A percentile compares a stretch with the other conserved stretches of the same genome.
phyloP scores from a whole-genome alignment of 805 yeast species.

The Teunomyces barrocoloradensis region DNA sequence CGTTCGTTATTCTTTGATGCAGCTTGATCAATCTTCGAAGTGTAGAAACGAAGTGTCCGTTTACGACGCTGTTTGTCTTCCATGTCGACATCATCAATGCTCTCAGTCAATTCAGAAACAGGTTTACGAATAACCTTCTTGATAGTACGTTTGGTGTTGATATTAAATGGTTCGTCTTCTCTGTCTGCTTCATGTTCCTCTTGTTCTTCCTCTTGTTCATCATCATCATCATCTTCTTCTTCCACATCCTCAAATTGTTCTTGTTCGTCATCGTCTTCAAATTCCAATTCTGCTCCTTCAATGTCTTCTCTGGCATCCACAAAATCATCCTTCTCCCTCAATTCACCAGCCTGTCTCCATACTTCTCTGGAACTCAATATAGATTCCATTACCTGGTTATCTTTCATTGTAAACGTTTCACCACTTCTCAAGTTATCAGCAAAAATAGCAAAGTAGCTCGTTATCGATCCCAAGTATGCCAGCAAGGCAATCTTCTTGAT shows the following conservation, averaged over 20 bases:
- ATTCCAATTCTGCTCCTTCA: not conserved
- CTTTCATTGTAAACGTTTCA: constrained; percentile 67
- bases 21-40: constrained; percentile 91
- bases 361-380: constrained; percentile 78
- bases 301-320: constrained; percentile 3
- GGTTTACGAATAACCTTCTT: constrained; percentile 26
- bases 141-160: constrained; percentile 49
- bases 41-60: constrained; percentile 87
- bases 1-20: constrained; percentile 58
- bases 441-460: constrained; percentile 76
- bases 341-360: constrained; percentile 78
- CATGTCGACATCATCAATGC: constrained; percentile 76
- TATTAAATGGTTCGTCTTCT: constrained; percentile 26
- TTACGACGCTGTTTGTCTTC: constrained; percentile 83
- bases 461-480: constrained; percentile 74
- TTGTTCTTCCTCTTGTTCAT: constrained; percentile 17
- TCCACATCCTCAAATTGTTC: constrained; percentile 10
- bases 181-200: constrained; percentile 13
- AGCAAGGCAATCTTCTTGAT: constrained; percentile 70
- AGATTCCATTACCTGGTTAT: constrained; percentile 86
- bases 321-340: constrained; percentile 29
- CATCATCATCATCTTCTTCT: constrained; percentile 22
- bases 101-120: constrained; percentile 62
- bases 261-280: not conserved
- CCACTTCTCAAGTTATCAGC: constrained; percentile 52